Percentiles rank a stretch among this genome's conserved stretches.
Evolutionary conservation across 495 filamentous ascomycete species (phyloP).

Genomic region (Aspergillus carlsbadensis): DNA sequence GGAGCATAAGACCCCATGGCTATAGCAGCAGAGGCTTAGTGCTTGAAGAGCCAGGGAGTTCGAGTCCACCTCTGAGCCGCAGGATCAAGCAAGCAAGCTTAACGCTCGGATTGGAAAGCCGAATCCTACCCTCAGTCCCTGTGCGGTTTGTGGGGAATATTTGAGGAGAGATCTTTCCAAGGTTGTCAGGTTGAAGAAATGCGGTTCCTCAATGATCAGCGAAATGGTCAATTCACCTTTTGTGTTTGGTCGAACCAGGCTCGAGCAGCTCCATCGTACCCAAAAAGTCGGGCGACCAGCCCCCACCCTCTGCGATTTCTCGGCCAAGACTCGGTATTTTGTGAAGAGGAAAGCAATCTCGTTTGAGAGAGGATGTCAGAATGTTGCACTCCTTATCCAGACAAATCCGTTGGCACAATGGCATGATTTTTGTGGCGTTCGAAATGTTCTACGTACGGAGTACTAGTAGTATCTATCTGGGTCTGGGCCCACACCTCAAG

Average conservation of each 20-base stretch:
- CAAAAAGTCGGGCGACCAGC: background rate
- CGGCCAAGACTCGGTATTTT: conserved; percentile 10
- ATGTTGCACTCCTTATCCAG: too few relatives aligned
- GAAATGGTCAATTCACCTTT: background rate
- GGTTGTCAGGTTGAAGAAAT: background rate
- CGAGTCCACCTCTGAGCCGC: background rate
- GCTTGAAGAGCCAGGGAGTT: background rate
- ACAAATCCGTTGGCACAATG: too few relatives aligned
- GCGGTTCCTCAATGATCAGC: background rate
- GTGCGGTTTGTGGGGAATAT: background rate
- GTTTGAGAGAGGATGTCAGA: too few relatives aligned
- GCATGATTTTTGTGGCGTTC: conserved; percentile 1
- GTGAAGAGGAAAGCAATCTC: background rate
- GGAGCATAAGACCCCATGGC: too few relatives aligned
- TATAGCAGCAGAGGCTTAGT: too few relatives aligned
- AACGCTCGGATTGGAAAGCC: background rate
- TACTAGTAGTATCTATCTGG: background rate
- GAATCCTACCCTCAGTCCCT: background rate
- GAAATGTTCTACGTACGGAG: background rate
- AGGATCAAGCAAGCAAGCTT: background rate
- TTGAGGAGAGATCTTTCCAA: background rate
- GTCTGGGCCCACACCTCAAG: background rate
- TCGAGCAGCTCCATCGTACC: background rate
- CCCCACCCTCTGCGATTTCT: conserved; percentile 8
- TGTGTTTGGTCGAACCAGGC: conserved; percentile 8